Base-by-base conservation (phyloP, 352 stramenopile genomes). In the Blastocystis sp. region DNA sequence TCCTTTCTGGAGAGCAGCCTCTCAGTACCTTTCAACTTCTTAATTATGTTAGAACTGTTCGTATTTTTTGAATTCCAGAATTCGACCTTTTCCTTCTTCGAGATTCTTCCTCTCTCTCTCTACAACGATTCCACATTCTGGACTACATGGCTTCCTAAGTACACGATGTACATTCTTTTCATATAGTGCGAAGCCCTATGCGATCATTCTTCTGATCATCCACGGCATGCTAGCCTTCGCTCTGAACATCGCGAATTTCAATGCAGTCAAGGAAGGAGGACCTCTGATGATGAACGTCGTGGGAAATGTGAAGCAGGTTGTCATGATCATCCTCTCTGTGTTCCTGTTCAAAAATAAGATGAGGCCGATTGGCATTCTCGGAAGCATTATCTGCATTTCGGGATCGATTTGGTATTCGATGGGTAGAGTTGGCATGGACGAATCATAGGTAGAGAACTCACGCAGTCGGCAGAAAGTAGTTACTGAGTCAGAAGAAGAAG, bases 281-380 rank as follows among this genome's bases (percentile, higher is more conserved):
- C 76, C 76, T 5, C 39, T 88, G 4, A 76, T 88, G 59, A 88
- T 88, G 59, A 88, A 88, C 47, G 64, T 88, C 16, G 64, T 66
- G 26, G 76, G 76, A 76, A 88, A 88, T 45, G 64, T 88, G 59
- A 88, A 88, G 53, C 76, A 88, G n/a, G 76, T 88, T 3, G 56
- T 68, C 2, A 88, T 88, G 47, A 59, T 88, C 39, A 76, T 88
- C 39, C 64, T 88, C 24, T 88, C 76, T 39, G 64, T 88, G 0
- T 79, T 70, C 55, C 20, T 88, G 34, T 88, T 88, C 64, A 88
- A 88, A 16, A 73, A 88, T 20, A 73, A 73, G 43, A 88, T 88
- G 76, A 88, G 53, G 43, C 76, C 76, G 5, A 88, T 88, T 47
- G 76, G 76, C 26, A 39, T 88, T 20, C 5, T 88, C 11, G 76